Evolutionary conservation across 2,329 filamentous ascomycete genomes (phyloP), one percentile per base, ranked within the genome.

Genomic region (Aquanectria penicillioides): DNA sequence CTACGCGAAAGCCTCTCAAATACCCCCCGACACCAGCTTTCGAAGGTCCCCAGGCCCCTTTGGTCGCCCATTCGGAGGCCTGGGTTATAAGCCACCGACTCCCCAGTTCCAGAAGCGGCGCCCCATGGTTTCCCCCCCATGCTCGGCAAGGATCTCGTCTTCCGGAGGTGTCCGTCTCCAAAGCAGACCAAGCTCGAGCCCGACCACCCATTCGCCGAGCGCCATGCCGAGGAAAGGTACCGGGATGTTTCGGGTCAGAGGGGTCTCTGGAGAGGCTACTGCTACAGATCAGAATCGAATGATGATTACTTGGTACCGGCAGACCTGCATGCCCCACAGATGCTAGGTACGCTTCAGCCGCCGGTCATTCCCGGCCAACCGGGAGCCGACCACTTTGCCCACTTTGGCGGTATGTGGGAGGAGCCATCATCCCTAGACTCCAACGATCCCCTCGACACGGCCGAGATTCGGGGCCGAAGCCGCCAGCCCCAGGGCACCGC

Each of bases 131-230:
- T 88, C 87, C 94, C 94, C 34, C 94, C 94, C 9, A 96, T 98
- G 93, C 86, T 97, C 10, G 94, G 94, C 54, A 79, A 82, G 56
- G 91, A 97, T 65, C 84, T 98, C 52, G 81, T 83, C 22, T 97
- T 97, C 73, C 91, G 93, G 28, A 86, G 85, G 72, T 97, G 93
- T 72, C 83, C 85, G 9, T 97, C 94, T 22, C 94, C 94, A 6
- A 89, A 94, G 74, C 86, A 89, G 52, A 96, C 93, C 13, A 89
- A 92, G 69, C 90, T 96, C 69, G 93, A 97, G 71, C 88, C 91
- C 1, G 89, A 91, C 54, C 90, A 93, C 70, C 85, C 79, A 66
- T 86, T 83, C 75, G 75, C 81, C 73, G 76, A 79, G 41, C 73
- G 77, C 61, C 76, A 80, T 49, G 66, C 74, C 23, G 81, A 83